Evolutionary conservation across 768 basidiomycete genomes (phyloP).

Genomic region (Trametes villosa): DNA sequence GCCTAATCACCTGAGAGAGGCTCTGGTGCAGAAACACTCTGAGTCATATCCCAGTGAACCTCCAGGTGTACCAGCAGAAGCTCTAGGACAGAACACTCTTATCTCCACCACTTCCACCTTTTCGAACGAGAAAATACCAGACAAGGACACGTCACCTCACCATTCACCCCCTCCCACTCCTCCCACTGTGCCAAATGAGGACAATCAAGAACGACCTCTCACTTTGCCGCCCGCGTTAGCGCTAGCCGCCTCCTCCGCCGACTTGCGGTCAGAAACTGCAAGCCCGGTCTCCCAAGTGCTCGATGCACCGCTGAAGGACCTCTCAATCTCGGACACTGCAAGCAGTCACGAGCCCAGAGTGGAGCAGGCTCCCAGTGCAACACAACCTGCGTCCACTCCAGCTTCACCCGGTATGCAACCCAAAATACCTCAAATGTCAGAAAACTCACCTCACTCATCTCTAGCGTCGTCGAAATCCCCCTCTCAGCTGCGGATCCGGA

Average conservation of each 20-base stretch:
- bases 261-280: neutral
- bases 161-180: no score
- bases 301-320: slow-evolving; percentile 8
- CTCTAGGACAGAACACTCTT: no score
- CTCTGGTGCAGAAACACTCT: no score
- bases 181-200: no score
- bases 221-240: neutral
- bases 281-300: slow-evolving; percentile 14
- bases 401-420: neutral
- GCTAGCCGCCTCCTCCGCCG: neutral
- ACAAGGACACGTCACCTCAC: no score
- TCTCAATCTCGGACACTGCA: slow-evolving; percentile 1
- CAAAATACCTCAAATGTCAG: neutral
- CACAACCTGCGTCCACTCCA: neutral
- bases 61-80: no score
- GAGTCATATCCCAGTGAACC: no score
- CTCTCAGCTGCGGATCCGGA: neutral
- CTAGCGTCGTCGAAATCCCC: neutral
- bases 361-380: neutral
- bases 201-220: neutral
- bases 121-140: no score
- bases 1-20: no score
- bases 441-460: neutral
- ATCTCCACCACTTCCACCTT: no score
- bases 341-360: neutral